Evolutionary conservation across 140 eudicot species (phyloP), one percentile per base, ranked within the genome.

Genomic region (Anethum foeniculum): DNA sequence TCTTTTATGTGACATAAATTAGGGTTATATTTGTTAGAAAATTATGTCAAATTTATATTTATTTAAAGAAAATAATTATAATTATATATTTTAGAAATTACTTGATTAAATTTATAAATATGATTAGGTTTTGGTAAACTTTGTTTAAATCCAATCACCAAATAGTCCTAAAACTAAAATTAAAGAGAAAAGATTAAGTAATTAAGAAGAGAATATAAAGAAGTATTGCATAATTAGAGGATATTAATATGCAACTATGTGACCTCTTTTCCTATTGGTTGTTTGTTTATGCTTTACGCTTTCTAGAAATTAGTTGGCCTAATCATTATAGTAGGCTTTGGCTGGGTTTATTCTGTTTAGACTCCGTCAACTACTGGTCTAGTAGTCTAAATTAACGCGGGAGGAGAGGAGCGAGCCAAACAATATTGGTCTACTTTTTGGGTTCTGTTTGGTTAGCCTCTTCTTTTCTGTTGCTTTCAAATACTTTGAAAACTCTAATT

Each of bases 301-400:
- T 62, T 62, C 69, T 62, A 62, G 34, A 62, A 62, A 62, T 62
- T 62, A 6, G 69, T 62, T 62, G 69, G 69, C 69, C 69, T 62
- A 62, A 62, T 62, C 34, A 62, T 62, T 62, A 25, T 62, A 11
- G 34, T 58, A 62, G 69, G 69, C 34, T 25, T 62, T 62, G 32
- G 34, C 69, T 62, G 6, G 69, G 69, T 3, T 62, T 62, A 62
- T 62, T 62, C 69, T 62, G 34, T n/a, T 25, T 62, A 62, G 69
- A 62, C 69, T 62, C 69, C 34, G 69, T 62, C 69, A 62, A 62
- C 69, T 9, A 62, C 34, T 62, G 10, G 69, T 62, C 69, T 62
- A 62, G 16, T 9, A 8, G 69, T 62, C 34, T 62, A 25, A 9
- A 58, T 62, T 62, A 62, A 25, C 69, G 34, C 11, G 36, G 28